Evolutionary conservation across 2,329 filamentous ascomycete genomes (phyloP), one percentile per base, ranked within the genome.

Genomic region (Fusarium sp.): DNA sequence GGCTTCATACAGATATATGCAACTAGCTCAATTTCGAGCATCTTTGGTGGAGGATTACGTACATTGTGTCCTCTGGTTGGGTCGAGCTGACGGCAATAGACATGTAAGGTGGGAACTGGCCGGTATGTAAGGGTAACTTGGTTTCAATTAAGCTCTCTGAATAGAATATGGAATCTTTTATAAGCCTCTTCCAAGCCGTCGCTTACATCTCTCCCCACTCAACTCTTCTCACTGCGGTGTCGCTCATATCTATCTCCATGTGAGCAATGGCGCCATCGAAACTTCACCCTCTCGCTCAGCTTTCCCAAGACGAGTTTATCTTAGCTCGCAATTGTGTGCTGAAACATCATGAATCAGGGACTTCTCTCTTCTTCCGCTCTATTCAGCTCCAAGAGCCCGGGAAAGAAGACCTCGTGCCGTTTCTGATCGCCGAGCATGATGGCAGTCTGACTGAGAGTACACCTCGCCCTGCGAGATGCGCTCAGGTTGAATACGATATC

Each of bases 321-420:
- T 73, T 71, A 18, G 86, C 86, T 45, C 81, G 85, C 18, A 83
- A 87, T 55, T 64, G 77, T 67, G 76, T 87, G 34, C 72, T 86
- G 40, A 79, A 80, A 38, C 61, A 70, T 11, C 70, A 79, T 20
- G 68, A 63, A 18, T 3, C 72, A 18, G 64, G 68, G 7, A 63
- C 63, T 5, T 54, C 73, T 15, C 65, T 82, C 25, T 79, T 76
- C 66, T 83, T 82, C 82, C 91, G 92, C 74, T 84, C 86, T 53
- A 87, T 93, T 86, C 50, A 53, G 24, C 81, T 91, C 9, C 82
- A 90, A 44, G 89, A 92, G 70, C 89, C 90, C 2, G 81, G 83
- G 29, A 92, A 91, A 79, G 81, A 81, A 40, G 83, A 88, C 40
- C 83, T 90, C 10, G 76, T 89, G 9, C 84, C 84, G 3, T 92